These are phyloP conservation scores for Chrysophaeum taylorii DNA, from an alignment of 352 stramenopile species.

Conservation along the genomic window DNA sequence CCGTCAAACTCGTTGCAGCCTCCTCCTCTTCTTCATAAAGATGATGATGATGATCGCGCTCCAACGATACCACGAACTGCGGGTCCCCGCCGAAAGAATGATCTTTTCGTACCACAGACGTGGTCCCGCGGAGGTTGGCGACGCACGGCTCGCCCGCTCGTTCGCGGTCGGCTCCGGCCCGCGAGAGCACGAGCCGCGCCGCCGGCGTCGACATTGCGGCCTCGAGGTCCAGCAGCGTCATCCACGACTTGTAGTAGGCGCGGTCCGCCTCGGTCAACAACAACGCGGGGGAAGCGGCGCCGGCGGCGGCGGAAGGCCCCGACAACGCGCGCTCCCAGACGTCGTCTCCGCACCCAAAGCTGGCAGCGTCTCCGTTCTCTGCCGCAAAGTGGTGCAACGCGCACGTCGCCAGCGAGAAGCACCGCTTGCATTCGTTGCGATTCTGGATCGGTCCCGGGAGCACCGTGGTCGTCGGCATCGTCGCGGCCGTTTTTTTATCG, in stretches of 20 bases:
- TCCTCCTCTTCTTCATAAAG: too few species aligned
- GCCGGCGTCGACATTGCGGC: neutral
- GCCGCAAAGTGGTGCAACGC: neutral
- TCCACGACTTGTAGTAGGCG: neutral
- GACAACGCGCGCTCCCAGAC: too few species aligned
- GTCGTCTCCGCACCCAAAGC: neutral
- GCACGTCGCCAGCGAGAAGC: neutral
- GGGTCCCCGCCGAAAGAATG: too few species aligned
- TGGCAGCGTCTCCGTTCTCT: neutral
- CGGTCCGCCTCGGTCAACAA: neutral
- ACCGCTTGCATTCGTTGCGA: neutral
- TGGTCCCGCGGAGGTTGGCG: neutral
- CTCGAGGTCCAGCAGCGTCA: slow-evolving; percentile 2
- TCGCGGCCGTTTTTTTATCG: neutral
- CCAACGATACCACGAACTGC: too few species aligned
- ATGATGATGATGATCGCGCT: too few species aligned
- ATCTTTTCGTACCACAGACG: too few species aligned
- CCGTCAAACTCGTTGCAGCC: too few species aligned
- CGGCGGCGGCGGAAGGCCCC: too few species aligned
- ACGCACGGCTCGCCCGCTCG: neutral
- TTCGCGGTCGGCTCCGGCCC: neutral
- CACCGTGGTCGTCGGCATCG: neutral
- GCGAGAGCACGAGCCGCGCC: neutral
- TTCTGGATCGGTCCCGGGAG: neutral
- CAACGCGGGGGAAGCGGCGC: too few species aligned